phyloP scores from a whole-genome alignment of 1,284 basidiomycete genomes.

The Ceratobasidium sp. region DNA sequence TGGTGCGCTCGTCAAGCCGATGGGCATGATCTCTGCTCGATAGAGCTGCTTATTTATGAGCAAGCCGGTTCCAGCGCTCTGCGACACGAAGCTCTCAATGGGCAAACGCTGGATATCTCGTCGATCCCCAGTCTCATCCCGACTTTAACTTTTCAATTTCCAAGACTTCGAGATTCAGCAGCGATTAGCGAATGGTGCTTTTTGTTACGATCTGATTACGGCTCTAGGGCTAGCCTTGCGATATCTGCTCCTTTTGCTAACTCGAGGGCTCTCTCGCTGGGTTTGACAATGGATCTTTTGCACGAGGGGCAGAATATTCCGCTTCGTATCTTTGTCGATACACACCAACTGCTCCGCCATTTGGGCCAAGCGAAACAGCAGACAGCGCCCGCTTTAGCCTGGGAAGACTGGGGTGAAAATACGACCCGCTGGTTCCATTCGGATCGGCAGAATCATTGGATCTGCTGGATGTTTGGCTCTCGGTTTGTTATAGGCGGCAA shows the following conservation, averaged over 20 bases:
- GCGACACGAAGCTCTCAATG: too few relatives aligned
- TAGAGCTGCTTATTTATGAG: constrained; percentile 17
- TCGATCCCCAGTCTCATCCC: not conserved
- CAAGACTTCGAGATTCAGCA: not conserved
- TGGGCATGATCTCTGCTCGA: not conserved
- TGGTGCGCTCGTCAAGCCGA: not conserved
- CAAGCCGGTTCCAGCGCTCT: not conserved
- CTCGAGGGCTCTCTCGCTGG: not conserved
- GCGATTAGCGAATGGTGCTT: not conserved
- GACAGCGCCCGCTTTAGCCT: not conserved
- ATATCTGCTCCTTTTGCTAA: not conserved
- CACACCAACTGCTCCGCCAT: not conserved
- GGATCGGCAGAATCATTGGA: constrained; percentile 15
- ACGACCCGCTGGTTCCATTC: constrained; percentile 29
- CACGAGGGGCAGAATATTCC: not conserved
- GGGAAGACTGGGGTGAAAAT: constrained; percentile 37
- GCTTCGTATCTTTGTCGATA: constrained; percentile 15
- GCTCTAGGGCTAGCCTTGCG: not conserved
- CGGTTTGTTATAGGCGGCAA: not conserved
- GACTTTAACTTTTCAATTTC: constrained; percentile 1
- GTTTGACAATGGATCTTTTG: not conserved
- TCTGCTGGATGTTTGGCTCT: constrained; percentile 29
- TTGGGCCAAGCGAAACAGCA: not conserved
- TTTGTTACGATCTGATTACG: too few relatives aligned
- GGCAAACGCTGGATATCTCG: not conserved